Conservation (phyloP, 208 protist species). For the Borovskyia barvae region DNA sequence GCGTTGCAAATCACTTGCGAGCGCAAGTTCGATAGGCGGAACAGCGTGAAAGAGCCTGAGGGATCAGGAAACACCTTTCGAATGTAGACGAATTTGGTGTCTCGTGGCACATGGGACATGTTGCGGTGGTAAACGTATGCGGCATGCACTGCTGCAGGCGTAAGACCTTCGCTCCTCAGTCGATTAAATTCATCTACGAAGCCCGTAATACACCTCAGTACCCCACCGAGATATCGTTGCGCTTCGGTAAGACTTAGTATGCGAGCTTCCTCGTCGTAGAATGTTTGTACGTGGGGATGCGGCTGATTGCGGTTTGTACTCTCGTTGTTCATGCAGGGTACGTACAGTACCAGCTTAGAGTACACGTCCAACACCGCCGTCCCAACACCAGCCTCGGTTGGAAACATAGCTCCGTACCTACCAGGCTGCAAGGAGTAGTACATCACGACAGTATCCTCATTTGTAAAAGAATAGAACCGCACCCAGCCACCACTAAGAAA, state of each 20-base stretch:
- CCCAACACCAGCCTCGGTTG: constrained; percentile 73
- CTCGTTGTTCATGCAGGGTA: constrained; percentile 85
- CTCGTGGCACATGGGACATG: constrained; percentile 54
- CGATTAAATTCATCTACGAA: constrained; percentile 75
- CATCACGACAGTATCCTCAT: constrained; percentile 79
- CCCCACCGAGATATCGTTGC: constrained; percentile 63
- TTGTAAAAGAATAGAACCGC: constrained; percentile 80
- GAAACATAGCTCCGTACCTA: constrained; percentile 83
- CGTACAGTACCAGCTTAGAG: constrained; percentile 82
- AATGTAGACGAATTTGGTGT: constrained; percentile 90
- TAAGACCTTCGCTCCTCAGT: constrained; percentile 63
- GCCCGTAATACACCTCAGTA: constrained; percentile 68
- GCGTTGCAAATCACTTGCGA: constrained; percentile 85
- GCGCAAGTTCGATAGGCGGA: constrained; percentile 85
- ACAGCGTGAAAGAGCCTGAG: constrained; percentile 69
- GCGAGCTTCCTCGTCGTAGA: constrained; percentile 82
- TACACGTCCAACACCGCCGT: constrained; percentile 83
- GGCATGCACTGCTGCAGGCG: constrained; percentile 71
- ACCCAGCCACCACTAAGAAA: constrained; percentile 87
- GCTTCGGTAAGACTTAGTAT: constrained; percentile 73
- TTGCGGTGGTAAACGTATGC: constrained; percentile 80
- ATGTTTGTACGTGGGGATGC: constrained; percentile 86
- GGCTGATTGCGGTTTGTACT: constrained; percentile 78
- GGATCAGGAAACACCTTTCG: constrained; percentile 87
- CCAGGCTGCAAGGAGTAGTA: constrained; percentile 88